Conservation (phyloP, 345 rosid genomes). For the Xanthoceras sorbifolium region DNA sequence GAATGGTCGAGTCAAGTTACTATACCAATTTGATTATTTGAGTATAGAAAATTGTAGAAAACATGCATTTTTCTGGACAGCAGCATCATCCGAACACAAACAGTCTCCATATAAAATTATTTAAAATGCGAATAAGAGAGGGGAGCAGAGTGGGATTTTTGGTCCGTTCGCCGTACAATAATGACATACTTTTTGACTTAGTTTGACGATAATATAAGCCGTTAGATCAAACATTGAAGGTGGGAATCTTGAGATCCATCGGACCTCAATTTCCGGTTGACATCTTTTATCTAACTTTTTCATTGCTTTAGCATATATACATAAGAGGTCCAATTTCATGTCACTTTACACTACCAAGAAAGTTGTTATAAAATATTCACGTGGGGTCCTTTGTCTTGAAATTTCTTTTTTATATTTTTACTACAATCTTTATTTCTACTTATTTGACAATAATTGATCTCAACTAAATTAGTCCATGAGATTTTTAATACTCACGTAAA, state of each 20-base stretch:
- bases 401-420: background rate
- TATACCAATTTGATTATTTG: too few relatives aligned
- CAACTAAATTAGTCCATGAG: background rate
- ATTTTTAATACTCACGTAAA: too few relatives aligned
- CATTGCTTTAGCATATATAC: background rate
- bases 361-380: background rate
- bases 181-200: slow-evolving; percentile 16
- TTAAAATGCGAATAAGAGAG: background rate
- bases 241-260: slow-evolving; percentile 26
- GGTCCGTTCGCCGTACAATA: slow-evolving; percentile 3
- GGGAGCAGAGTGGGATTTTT: background rate
- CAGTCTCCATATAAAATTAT: background rate
- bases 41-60: background rate
- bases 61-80: background rate
- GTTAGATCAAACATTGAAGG: background rate
- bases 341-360: slow-evolving; percentile 14
- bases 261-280: background rate
- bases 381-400: slow-evolving; percentile 14
- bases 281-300: background rate
- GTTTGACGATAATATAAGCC: slow-evolving; percentile 11
- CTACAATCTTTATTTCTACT: background rate
- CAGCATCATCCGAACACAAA: background rate
- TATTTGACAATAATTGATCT: background rate
- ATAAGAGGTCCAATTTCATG: slow-evolving; percentile 4
- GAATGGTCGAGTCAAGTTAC: too few relatives aligned